Percentiles rank a stretch among this genome's conserved stretches.
Conservation (phyloP, 345 rosid genomes). For the Rhodamnia rubescens region DNA sequence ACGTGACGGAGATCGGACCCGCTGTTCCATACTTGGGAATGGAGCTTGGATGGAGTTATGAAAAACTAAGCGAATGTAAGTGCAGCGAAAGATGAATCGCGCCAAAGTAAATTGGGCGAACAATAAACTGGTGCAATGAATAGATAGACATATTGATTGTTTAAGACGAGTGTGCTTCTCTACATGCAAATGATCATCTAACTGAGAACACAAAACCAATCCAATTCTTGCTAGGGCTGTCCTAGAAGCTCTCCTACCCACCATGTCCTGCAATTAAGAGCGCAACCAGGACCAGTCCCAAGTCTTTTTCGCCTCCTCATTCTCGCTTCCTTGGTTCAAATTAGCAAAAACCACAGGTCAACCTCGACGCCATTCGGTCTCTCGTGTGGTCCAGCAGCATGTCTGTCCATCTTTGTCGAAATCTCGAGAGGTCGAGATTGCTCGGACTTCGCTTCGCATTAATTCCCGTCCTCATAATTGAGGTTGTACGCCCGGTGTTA, state of each 20-base stretch:
- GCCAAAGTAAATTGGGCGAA: not conserved
- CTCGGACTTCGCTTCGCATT: not conserved
- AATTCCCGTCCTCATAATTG: not conserved
- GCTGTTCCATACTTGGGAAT: too few species aligned
- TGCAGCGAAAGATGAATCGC: not conserved
- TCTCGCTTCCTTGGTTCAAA: not conserved
- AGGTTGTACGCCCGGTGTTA: not conserved
- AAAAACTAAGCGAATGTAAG: not conserved
- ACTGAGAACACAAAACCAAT: not conserved
- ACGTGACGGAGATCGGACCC: too few species aligned
- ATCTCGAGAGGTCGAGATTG: not conserved
- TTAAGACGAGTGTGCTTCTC: not conserved
- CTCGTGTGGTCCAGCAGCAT: not conserved
- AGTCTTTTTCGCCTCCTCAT: not conserved
- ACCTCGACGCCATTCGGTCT: not conserved
- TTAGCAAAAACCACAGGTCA: not conserved
- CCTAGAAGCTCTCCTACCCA: not conserved
- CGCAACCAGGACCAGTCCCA: not conserved
- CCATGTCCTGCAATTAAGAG: not conserved
- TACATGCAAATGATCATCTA: not conserved
- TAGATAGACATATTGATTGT: not conserved
- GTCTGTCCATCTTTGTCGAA: not conserved
- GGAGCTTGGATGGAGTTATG: too few species aligned
- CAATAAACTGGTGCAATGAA: not conserved
- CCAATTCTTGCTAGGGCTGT: not conserved